Conservation (phyloP, 1,284 basidiomycete species). For the Cutaneotrichosporon cyanovorans region DNA sequence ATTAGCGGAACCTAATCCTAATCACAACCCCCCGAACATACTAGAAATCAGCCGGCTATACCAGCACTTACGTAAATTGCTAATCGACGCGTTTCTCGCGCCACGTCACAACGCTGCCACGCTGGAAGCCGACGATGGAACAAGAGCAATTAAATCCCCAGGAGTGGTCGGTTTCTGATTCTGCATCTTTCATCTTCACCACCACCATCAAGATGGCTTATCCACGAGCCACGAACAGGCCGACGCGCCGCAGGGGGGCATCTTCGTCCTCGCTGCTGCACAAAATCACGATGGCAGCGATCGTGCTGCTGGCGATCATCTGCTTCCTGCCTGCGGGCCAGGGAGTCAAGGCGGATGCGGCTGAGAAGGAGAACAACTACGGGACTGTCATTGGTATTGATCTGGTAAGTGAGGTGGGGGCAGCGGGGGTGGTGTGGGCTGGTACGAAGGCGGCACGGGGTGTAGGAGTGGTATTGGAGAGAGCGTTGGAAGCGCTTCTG, state of each 20-base stretch:
- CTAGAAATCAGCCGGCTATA: too few relatives aligned
- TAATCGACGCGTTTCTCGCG: not conserved
- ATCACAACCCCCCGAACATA: too few relatives aligned
- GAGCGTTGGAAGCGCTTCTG: too few relatives aligned
- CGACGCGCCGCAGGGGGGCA: slow-evolving; percentile 4
- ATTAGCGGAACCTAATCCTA: too few relatives aligned
- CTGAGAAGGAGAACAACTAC: slow-evolving; percentile 55
- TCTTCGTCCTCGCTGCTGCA: slow-evolving; percentile 26
- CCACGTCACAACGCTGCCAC: not conserved
- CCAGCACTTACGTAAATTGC: too few relatives aligned
- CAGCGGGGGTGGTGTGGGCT: too few relatives aligned
- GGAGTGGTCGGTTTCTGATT: too few relatives aligned
- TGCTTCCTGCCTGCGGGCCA: slow-evolving; percentile 40
- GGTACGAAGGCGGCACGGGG: too few relatives aligned
- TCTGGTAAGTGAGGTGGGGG: too few relatives aligned
- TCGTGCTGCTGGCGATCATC: slow-evolving; percentile 44
- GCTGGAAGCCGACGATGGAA: not conserved
- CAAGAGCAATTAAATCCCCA: not conserved
- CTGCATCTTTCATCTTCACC: not conserved
- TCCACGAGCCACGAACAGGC: slow-evolving; percentile 15
- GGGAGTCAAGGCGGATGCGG: slow-evolving; percentile 36
- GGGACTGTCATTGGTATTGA: slow-evolving; percentile 58
- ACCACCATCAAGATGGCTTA: slow-evolving; percentile 10
- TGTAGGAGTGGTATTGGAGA: too few relatives aligned
- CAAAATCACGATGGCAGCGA: slow-evolving; percentile 40